Conservation (phyloP, 1,284 basidiomycete species). For the Cutaneotrichosporon mucoides region DNA sequence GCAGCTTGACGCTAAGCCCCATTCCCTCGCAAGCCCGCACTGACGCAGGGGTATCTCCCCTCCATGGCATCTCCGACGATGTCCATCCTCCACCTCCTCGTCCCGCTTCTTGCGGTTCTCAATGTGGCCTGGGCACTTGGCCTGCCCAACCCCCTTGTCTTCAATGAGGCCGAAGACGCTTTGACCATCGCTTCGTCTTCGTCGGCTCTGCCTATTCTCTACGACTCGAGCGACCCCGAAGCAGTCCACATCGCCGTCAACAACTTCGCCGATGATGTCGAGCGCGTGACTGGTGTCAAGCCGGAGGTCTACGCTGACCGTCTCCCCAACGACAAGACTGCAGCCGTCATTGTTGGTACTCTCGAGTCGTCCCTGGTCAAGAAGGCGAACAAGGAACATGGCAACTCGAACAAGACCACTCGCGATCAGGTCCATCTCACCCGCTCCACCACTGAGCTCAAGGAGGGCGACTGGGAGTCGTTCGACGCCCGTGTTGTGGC, state of each 20-base stretch:
- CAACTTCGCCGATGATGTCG: slow-evolving; percentile 61
- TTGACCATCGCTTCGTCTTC: slow-evolving; percentile 8
- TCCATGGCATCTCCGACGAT: too few relatives aligned
- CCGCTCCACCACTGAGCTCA: neutral
- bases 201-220: slow-evolving; percentile 9
- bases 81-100: too few relatives aligned
- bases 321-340: slow-evolving; percentile 24
- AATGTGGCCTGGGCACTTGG: neutral
- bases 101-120: neutral
- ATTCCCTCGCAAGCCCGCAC: too few relatives aligned
- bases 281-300: slow-evolving; percentile 57
- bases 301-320: slow-evolving; percentile 40
- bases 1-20: too few relatives aligned
- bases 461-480: slow-evolving; percentile 59
- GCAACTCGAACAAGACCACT: neutral
- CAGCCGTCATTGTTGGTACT: slow-evolving; percentile 62
- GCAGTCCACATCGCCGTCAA: slow-evolving; percentile 58
- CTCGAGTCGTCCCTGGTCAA: slow-evolving; percentile 59
- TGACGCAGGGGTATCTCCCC: too few relatives aligned
- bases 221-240: slow-evolving; percentile 12
- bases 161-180: neutral
- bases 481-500: slow-evolving; percentile 56
- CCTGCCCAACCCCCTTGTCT: slow-evolving; percentile 4
- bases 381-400: too few relatives aligned
- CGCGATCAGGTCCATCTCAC: neutral